Base-by-base conservation (phyloP, 2,329 filamentous ascomycete species). In the Venturia aucupariae region DNA sequence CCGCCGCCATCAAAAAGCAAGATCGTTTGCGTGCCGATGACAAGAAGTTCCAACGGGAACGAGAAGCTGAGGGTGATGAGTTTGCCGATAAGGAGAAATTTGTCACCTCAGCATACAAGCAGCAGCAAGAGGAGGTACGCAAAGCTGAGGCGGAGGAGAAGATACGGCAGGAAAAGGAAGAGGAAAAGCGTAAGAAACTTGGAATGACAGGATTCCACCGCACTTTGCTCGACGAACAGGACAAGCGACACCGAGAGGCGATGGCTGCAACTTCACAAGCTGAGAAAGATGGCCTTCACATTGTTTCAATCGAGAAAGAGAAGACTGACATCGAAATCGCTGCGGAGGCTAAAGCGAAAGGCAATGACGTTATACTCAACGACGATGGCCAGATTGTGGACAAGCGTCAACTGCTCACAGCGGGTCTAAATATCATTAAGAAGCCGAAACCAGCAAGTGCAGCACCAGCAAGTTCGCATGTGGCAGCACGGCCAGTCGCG, bases 31-130 rank as follows among this genome's bases (percentile, higher is more conserved):
- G 92, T 35, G 90, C 90, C 3, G 87, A 90, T 71, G 90, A 94
- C 76, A 91, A 91, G 76, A 84, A 89, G 74, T 81, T 94, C 69
- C 86, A 89, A 69, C 82, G 86, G 30, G 90, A 94, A 73, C 82
- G 90, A 57, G 90, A 90, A 70, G 87, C 85, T 0, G 90, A 94
- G 73, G 90, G 90, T 22, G 90, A 93, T 41, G 88, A 89, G 71
- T 94, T 86, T 70, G 88, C 83, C 0, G 90, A 88, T 70, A 94
- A 92, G 77, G 90, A 94, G 72, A 90, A 88, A 75, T 94, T 94
- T 69, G 90, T 94, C 41, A 94, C 90, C 0, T 87, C 86, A 65
- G 90, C 90, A 42, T 95, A 94, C 74, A 90, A 89, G 78, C 82
- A 83, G 71, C 90, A 93, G 72, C 89, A 92, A 71, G 89, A 88